phyloP scores from a whole-genome alignment of 495 filamentous ascomycete species.

The Penicillium silybi region DNA sequence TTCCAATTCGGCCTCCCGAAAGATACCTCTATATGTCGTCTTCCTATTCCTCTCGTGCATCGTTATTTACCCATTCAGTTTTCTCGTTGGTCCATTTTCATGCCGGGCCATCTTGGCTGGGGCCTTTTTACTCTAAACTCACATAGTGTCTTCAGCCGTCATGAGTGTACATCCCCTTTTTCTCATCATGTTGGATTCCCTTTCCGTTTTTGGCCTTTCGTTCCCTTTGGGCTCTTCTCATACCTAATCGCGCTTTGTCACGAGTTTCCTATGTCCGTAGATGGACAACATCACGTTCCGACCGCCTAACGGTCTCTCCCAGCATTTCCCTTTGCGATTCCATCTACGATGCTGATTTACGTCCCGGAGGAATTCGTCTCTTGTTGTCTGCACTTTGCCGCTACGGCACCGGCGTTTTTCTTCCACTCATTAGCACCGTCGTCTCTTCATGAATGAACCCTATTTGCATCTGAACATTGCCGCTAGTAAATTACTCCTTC shows the following conservation, averaged over 20 bases:
- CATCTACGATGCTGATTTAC: constrained; percentile 14
- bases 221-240: not conserved
- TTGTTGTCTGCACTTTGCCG: constrained; percentile 20
- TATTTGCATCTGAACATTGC: constrained; percentile 9
- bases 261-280: constrained; percentile 23
- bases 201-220: constrained; percentile 1
- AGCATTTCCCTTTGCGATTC: constrained; percentile 8
- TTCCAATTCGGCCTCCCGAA: constrained; percentile 33
- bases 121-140: constrained; percentile 15
- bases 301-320: constrained; percentile 6
- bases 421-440: constrained; percentile 10
- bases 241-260: constrained; percentile 19
- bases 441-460: constrained; percentile 12
- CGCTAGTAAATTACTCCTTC: constrained; percentile 14
- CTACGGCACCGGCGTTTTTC: constrained; percentile 19
- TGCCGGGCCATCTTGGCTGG: constrained; percentile 1
- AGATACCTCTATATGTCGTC: constrained; percentile 45
- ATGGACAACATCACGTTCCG: constrained; percentile 11
- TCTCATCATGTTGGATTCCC: constrained; percentile 7
- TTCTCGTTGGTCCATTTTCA: constrained; percentile 1
- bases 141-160: constrained; percentile 29
- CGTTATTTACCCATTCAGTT: not conserved
- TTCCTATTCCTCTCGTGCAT: constrained; percentile 15
- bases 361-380: constrained; percentile 15
- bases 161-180: constrained; percentile 29